Base-by-base conservation (phyloP, 2,329 filamentous ascomycete genomes). In the Sordariomycetes sp. region DNA sequence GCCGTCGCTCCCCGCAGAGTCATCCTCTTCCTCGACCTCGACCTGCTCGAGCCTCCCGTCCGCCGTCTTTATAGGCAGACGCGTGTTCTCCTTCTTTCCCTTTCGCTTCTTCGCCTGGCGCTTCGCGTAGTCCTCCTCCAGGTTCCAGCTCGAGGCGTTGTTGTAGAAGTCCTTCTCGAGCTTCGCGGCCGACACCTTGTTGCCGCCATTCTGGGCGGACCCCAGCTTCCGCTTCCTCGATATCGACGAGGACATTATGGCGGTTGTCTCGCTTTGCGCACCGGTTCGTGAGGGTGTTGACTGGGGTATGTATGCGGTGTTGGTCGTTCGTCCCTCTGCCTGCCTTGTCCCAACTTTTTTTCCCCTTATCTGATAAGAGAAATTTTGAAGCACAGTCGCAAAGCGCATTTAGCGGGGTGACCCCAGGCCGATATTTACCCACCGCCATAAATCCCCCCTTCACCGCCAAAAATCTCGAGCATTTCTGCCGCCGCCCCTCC, bases 91-190 rank as follows among this genome's bases (percentile, higher is more conserved):
- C 17, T 77, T 79, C 58, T 80, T 78, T 68, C 90, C 89, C 70
- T 87, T 89, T 66, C 82, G 85, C 39, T 79, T 72, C 69, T 94
- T 94, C 64, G 89, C 80, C 53, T 87, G 84, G 63, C 84, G 83
- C 60, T 81, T 81, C 70, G 95, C 90, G 75, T 96, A 97, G 69
- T 89, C 86, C 67, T 95, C 87, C 74, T 96, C 94, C 54, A 96
- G 79, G 66, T 96, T 84, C 90, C 92, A 97, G 70, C 84, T 85
- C 59, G 88, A 78, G 6, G 87, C 89, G 65, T 82, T 85, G 64
- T 82, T 81, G 72, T 89, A 80, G 69, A 91, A 90, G 57, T 80
- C 78, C 62, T 80, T 80, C 59, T 81, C 77, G n/a, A 75, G 69
- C 57, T 45, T 53, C 2, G 22, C 51, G 22, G 50, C 22, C 45